Evolutionary conservation across 371 early-diverging fungal species (phyloP), one percentile per base, ranked within the genome.

Genomic region (Mortierella sp.): DNA sequence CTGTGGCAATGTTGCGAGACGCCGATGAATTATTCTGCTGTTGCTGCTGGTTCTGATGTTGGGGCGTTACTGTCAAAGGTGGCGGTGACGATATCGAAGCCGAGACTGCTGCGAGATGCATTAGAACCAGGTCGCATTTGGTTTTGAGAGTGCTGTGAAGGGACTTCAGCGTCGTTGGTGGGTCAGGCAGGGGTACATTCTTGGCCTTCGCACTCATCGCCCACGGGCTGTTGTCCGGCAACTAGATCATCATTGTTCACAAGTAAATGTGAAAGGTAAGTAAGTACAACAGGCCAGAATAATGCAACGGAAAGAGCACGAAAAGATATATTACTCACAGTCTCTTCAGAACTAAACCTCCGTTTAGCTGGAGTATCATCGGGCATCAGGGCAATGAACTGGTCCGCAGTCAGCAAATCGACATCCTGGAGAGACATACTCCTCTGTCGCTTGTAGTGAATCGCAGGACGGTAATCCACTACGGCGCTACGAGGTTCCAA

Each of bases 381-480:
- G 0, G 81, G 82, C 77, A 81, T 71, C 57, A 81, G 72, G 0
- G 86, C 82, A 37, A 81, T 81, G 51, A 85, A 81, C 31, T 85
- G 86, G 31, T 85, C 86, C 19, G 82, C 82, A 24, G 86, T 81
- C 78, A 85, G 74, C 9, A 85, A 72, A 69, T 85, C 86, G 3
- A 79, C 86, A 44, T 85, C 86, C 40, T 85, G 86, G 2, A 85
- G 73, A 34, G 86, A 85, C 86, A 85, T 85, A 51, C 86, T 85
- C 16, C 86, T 43, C 55, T 85, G 86, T 10, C 79, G 75, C 71
- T 77, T 81, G 71, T 78, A 85, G 34, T 75, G 53, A 34, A 81
- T 74, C 9, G 67, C 71, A 0, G 77, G 74, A 3, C 74, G 50
- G 24, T 84, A 80, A 34, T 84, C 84, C 2, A 70, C 76, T 3